phyloP scores from a whole-genome alignment of 1,284 basidiomycete genomes.

The Ustilago nuda region DNA sequence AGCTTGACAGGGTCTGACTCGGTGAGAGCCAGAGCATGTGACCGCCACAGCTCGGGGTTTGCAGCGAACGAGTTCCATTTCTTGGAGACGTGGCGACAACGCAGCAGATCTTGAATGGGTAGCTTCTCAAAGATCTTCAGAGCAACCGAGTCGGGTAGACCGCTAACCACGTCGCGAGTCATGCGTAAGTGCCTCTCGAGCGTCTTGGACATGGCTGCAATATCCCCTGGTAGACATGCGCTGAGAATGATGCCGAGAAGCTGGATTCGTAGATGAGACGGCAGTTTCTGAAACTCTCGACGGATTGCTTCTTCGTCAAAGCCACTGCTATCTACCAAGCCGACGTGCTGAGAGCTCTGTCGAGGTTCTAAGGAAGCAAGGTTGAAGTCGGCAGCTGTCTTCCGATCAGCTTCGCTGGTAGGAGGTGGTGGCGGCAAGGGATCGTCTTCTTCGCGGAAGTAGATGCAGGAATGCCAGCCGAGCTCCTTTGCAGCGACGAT shows the following conservation, averaged over 20 bases:
- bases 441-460: slow-evolving; percentile 56
- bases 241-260: slow-evolving; percentile 55
- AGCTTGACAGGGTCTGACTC: slow-evolving; percentile 76
- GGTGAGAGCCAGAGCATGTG: slow-evolving; percentile 80
- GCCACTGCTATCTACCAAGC: slow-evolving; percentile 5
- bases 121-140: slow-evolving; percentile 78
- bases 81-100: slow-evolving; percentile 76
- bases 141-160: slow-evolving; percentile 77
- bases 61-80: slow-evolving; percentile 79
- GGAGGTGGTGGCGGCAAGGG: slow-evolving; percentile 12
- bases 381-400: slow-evolving; percentile 33
- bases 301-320: slow-evolving; percentile 51
- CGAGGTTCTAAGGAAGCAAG: slow-evolving; percentile 16
- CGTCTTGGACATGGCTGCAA: slow-evolving; percentile 67
- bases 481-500: slow-evolving; percentile 58
- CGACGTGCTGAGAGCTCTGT: neutral
- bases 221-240: slow-evolving; percentile 57
- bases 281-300: slow-evolving; percentile 42
- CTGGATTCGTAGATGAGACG: slow-evolving; percentile 41
- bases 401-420: slow-evolving; percentile 19
- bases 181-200: slow-evolving; percentile 83
- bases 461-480: slow-evolving; percentile 64
- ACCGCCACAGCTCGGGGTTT: slow-evolving; percentile 80
- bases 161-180: slow-evolving; percentile 83
- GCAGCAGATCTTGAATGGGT: slow-evolving; percentile 73